Conservation (phyloP, 2,329 filamentous ascomycete genomes). For the Calonectria pauciramosa region DNA sequence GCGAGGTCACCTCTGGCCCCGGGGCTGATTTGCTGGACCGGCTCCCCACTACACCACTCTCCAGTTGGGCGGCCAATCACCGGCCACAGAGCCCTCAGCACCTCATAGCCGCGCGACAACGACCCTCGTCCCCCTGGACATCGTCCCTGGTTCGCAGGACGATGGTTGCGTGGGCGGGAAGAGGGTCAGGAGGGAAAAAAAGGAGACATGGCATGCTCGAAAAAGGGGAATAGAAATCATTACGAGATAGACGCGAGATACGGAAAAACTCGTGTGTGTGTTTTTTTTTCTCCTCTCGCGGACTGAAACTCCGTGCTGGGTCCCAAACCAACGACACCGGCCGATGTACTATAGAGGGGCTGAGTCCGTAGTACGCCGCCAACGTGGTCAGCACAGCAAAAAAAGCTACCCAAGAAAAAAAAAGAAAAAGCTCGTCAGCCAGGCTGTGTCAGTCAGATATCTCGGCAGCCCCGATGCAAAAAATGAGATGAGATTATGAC, state of each 20-base stretch:
- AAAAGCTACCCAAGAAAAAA: neutral
- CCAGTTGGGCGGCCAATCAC: slow-evolving; percentile 32
- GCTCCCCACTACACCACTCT: slow-evolving; percentile 30
- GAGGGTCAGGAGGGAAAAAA: slow-evolving; percentile 9
- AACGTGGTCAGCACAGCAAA: slow-evolving; percentile 27
- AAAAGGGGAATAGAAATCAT: neutral
- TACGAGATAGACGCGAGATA: no score
- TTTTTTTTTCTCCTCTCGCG: neutral
- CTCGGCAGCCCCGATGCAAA: slow-evolving; percentile 6
- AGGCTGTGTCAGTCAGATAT: slow-evolving; percentile 16
- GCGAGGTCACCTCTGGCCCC: slow-evolving; percentile 40
- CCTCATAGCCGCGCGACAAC: slow-evolving; percentile 47
- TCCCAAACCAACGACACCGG: slow-evolving; percentile 8
- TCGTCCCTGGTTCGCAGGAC: slow-evolving; percentile 12
- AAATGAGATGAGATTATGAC: slow-evolving; percentile 13
- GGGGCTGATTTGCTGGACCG: slow-evolving; percentile 45
- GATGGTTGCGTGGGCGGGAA: neutral
- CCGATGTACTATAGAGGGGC: slow-evolving; percentile 22
- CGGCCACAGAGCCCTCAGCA: slow-evolving; percentile 18
- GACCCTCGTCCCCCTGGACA: slow-evolving; percentile 29
- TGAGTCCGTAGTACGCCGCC: slow-evolving; percentile 24
- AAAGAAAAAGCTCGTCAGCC: slow-evolving; percentile 16
- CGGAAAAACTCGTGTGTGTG: neutral
- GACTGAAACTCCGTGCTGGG: neutral
- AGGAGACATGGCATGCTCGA: slow-evolving; percentile 5